Evolutionary conservation across 2,329 filamentous ascomycete species (phyloP).

Genomic region (Coniochaeta hoffmannii): DNA sequence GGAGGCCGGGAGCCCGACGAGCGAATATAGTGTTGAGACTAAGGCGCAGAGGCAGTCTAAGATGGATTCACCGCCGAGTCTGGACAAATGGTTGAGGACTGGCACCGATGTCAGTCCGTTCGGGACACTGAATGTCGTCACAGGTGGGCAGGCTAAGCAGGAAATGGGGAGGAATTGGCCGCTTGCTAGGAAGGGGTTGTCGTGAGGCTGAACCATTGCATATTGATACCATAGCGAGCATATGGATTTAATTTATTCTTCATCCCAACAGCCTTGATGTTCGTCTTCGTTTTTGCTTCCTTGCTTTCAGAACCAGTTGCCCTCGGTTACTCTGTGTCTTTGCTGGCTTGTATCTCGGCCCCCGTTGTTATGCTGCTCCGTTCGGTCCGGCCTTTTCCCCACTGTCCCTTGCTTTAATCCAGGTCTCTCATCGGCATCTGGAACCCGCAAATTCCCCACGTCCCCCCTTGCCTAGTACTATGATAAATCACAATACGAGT

Average conservation of each 20-base stretch:
- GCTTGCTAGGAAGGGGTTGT: slow-evolving; percentile 1
- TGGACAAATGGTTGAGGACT: slow-evolving; percentile 24
- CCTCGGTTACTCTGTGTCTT: no score
- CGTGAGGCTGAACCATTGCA: background rate
- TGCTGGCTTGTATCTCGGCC: no score
- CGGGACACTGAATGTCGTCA: slow-evolving; percentile 15
- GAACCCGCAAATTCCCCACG: no score
- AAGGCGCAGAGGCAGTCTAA: slow-evolving; percentile 7
- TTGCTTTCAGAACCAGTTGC: no score
- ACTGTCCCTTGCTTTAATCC: no score
- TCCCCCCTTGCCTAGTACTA: no score
- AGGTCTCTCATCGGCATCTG: no score
- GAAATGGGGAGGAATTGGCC: slow-evolving; percentile 8
- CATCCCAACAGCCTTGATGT: no score
- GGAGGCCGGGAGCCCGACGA: background rate
- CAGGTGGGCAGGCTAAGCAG: background rate
- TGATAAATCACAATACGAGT: no score
- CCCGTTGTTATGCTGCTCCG: no score
- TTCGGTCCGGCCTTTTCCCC: no score
- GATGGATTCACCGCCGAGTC: slow-evolving; percentile 13
- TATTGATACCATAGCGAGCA: background rate
- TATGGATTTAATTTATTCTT: background rate
- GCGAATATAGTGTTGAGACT: slow-evolving; percentile 1
- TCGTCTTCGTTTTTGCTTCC: no score
- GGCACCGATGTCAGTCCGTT: slow-evolving; percentile 26